Conservation (phyloP, 768 basidiomycete species). For the Hericium alpestre region DNA sequence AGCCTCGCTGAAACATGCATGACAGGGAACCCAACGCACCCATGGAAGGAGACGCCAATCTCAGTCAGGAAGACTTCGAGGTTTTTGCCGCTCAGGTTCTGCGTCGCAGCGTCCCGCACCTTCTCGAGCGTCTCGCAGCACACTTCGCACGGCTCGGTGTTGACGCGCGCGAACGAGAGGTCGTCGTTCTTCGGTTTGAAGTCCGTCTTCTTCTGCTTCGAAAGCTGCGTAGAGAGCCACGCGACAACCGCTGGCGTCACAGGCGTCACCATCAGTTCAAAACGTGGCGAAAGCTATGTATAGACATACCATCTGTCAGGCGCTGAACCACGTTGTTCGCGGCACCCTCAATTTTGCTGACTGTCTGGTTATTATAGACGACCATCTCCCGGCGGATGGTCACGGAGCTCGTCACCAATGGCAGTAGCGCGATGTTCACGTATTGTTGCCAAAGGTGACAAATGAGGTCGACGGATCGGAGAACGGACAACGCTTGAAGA, state of each 20-base stretch:
- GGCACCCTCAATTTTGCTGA: conserved; percentile 76
- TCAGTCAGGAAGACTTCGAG: conserved; percentile 86
- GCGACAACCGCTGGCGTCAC: conserved; percentile 46
- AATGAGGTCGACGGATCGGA: conserved; percentile 72
- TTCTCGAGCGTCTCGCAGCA: conserved; percentile 82
- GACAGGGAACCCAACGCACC: conserved; percentile 29
- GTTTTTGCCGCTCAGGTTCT: conserved; percentile 85
- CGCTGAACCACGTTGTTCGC: conserved; percentile 74
- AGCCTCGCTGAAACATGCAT: neutral
- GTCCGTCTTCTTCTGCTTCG: conserved; percentile 91
- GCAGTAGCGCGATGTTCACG: conserved; percentile 79
- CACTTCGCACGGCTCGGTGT: conserved; percentile 83
- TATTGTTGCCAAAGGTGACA: conserved; percentile 98
- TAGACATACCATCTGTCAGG: conserved; percentile 62
- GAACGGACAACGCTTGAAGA: conserved; percentile 51
- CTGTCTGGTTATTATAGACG: conserved; percentile 80
- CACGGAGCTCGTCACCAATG: conserved; percentile 75
- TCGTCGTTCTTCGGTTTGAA: conserved; percentile 98
- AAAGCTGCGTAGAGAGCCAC: conserved; percentile 67
- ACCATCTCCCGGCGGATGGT: conserved; percentile 88
- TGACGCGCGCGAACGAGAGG: conserved; percentile 84
- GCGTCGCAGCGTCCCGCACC: conserved; percentile 64
- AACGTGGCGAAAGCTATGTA: neutral
- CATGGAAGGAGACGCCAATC: conserved; percentile 89
- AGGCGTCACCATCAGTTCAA: neutral